A percentile compares a stretch with the other conserved stretches of the same genome.
These are phyloP conservation scores for Papiliotrema fonsecae DNA, from an alignment of 1,284 basidiomycete genomes.

Conservation along the genomic window DNA sequence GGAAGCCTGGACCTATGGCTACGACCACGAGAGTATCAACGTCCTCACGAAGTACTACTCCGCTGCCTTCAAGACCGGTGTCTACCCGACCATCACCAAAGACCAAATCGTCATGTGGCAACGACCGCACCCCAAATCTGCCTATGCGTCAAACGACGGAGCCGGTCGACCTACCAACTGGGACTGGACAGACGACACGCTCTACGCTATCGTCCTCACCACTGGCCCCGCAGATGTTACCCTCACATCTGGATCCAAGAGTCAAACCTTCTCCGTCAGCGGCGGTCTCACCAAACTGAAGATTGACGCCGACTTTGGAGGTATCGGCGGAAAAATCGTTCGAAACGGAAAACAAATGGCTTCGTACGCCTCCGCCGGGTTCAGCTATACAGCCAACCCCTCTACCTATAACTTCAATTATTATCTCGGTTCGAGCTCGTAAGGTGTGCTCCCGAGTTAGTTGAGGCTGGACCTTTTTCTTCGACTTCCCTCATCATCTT, in stretches of 20 bases:
- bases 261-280: slow-evolving; percentile 21
- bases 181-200: slow-evolving; percentile 50
- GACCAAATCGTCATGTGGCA: slow-evolving; percentile 69
- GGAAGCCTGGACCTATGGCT: slow-evolving; percentile 40
- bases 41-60: slow-evolving; percentile 59
- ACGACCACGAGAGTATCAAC: slow-evolving; percentile 54
- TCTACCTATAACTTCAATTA: slow-evolving; percentile 46
- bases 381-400: slow-evolving; percentile 29
- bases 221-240: slow-evolving; percentile 55
- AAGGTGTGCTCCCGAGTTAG: neutral
- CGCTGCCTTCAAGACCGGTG: slow-evolving; percentile 68
- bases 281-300: slow-evolving; percentile 41
- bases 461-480: neutral
- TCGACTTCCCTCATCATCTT: neutral
- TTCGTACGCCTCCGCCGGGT: slow-evolving; percentile 28
- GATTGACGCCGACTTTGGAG: slow-evolving; percentile 27
- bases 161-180: slow-evolving; percentile 30
- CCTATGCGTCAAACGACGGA: slow-evolving; percentile 39
- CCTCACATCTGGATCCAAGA: slow-evolving; percentile 43
- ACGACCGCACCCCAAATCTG: slow-evolving; percentile 62
- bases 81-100: slow-evolving; percentile 56
- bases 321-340: slow-evolving; percentile 30
- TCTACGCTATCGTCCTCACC: slow-evolving; percentile 62
- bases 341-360: slow-evolving; percentile 29
- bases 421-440: slow-evolving; percentile 26